Base-by-base conservation (phyloP, 73 alveolate species). In the Blepharisma stoltei region DNA sequence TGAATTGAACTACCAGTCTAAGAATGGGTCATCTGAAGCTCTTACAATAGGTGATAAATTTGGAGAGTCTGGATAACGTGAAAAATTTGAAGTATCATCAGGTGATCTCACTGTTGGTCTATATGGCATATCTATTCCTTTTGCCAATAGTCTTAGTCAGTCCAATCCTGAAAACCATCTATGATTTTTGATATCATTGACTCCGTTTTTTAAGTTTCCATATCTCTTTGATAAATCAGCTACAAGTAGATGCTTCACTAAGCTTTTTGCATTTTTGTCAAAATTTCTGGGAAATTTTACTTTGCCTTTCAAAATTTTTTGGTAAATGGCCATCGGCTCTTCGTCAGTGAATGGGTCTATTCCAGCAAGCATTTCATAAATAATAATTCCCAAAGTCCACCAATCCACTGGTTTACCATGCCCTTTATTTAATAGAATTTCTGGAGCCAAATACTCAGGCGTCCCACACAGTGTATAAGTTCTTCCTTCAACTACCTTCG, bases 271-370 rank as follows among this genome's bases (percentile, higher is more conserved):
- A 46, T 88, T 88, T 11, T 46, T 70, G 86, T 92, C 98, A 65
- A 92, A 90, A 68, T 83, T 84, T 73, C 92, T 83, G 45, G 98
- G 98, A 81, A 92, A 92, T 76, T 86, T 83, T 18, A 92, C 92
- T 79, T 92, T 92, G 52, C 98, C 98, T 60, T 93, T 93, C 65
- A 92, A 65, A 32, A 92, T 92, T 85, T 94, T 94, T 78, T 94
- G 93, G 86, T 94, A 92, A 77, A 94, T 94, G 71, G 96, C 97
- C 98, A 93, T 95, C 8, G 99, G 99, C 77, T 95, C 98, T 85
- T 95, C 98, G 70, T 95, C 99, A 75, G 90, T 82, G 85, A 95
- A 95, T 32, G 99, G 99, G 65, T 91, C 96, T 55, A 52, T 76
- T 25, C 97, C 96, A 47, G 94, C 97, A 23, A 95, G 87, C 98